These are phyloP conservation scores for Mycena kentingensis DNA, from an alignment of 768 basidiomycete genomes.

Conservation along the genomic window DNA sequence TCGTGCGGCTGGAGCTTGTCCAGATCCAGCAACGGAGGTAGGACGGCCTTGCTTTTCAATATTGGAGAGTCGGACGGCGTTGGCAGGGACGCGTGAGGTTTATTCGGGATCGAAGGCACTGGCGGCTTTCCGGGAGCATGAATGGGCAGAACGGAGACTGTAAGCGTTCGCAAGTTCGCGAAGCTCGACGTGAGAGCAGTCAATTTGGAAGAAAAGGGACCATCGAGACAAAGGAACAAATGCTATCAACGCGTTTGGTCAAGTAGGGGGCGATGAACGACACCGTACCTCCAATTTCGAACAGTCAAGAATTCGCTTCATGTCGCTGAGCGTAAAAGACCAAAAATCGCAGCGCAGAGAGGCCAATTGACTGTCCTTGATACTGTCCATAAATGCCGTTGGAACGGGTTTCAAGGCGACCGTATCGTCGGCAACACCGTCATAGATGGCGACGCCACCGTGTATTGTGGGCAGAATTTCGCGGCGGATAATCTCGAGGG, in stretches of 20 bases:
- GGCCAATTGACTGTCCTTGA: conserved; percentile 28
- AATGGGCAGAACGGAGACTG: conserved; percentile 30
- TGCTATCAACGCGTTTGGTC: conserved; percentile 23
- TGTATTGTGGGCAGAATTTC: conserved; percentile 25
- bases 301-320: conserved; percentile 36
- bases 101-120: conserved; percentile 19
- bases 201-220: conserved; percentile 39
- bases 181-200: conserved; percentile 33
- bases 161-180: conserved; percentile 32
- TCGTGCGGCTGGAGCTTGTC: conserved; percentile 35
- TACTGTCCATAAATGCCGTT: conserved; percentile 29
- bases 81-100: conserved; percentile 27
- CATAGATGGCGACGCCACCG: conserved; percentile 23
- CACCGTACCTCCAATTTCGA: conserved; percentile 34
- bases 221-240: conserved; percentile 36
- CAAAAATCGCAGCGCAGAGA: conserved; percentile 44
- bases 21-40: conserved; percentile 29
- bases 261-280: conserved; percentile 5
- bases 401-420: conserved; percentile 34
- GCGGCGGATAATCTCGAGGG: conserved; percentile 32
- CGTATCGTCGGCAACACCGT: conserved; percentile 29
- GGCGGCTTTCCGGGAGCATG: conserved; percentile 37
- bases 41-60: conserved; percentile 29
- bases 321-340: conserved; percentile 34
- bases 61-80: conserved; percentile 37